These are phyloP conservation scores for Mortierella sp. DNA, from an alignment of 371 early-diverging fungal species.

Conservation along the genomic window DNA sequence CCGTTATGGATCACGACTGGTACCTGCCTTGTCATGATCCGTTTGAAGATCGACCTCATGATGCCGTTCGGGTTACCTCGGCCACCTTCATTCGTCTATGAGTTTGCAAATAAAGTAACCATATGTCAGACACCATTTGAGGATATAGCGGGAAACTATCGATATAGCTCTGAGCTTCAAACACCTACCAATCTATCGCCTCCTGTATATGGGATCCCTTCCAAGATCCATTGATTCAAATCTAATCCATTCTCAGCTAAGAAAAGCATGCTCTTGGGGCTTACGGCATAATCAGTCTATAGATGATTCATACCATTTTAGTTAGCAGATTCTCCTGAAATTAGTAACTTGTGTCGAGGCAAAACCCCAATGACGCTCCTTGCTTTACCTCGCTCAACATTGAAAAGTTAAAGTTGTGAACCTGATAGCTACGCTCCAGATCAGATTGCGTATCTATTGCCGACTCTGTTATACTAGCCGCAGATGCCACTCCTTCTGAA, in stretches of 20 bases:
- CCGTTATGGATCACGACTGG: conserved; percentile 93
- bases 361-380: background rate
- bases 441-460: background rate
- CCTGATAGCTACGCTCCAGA: conserved; percentile 36
- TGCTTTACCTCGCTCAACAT: conserved; percentile 60
- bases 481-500: background rate
- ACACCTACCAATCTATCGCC: conserved; percentile 59
- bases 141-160: background rate
- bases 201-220: conserved; percentile 82
- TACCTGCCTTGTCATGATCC: conserved; percentile 55
- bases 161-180: too few species aligned
- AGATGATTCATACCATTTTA: background rate
- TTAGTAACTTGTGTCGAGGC: background rate
- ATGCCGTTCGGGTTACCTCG: conserved; percentile 54
- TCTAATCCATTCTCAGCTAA: conserved; percentile 87
- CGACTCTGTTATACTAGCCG: background rate
- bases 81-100: conserved; percentile 44
- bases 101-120: background rate
- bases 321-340: background rate
- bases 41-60: conserved; percentile 63
- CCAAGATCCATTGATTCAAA: conserved; percentile 77
- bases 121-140: background rate
- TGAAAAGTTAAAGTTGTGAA: conserved; percentile 71
- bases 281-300: conserved; percentile 64
- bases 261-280: conserved; percentile 79